Evolutionary conservation across 805 yeast genomes (phyloP).

Genomic region (Maudiozyma turicensis): DNA sequence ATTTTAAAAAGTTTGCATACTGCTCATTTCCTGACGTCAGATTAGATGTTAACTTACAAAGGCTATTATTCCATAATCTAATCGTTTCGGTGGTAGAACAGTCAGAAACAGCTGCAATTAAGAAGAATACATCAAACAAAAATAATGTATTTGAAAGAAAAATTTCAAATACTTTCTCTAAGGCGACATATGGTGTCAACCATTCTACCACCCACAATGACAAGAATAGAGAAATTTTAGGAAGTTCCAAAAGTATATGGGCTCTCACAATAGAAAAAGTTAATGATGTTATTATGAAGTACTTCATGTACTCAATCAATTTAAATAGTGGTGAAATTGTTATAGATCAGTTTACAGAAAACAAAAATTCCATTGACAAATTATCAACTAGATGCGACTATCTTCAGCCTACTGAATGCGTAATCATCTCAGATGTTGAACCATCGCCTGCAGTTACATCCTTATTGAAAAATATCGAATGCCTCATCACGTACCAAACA

Average conservation of each 20-base stretch:
- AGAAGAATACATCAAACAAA: conserved; percentile 40
- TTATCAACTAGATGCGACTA: conserved; percentile 67
- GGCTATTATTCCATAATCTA: conserved; percentile 59
- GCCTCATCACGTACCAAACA: neutral
- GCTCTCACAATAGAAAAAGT: conserved; percentile 13
- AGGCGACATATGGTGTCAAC: conserved; percentile 57
- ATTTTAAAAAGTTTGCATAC: conserved; percentile 59
- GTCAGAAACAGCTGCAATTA: conserved; percentile 68
- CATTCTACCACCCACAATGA: conserved; percentile 38
- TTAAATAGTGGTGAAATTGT: conserved; percentile 72
- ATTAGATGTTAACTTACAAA: conserved; percentile 64
- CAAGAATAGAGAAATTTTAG: conserved; percentile 25
- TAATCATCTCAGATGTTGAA: conserved; percentile 21
- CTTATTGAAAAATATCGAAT: conserved; percentile 12
- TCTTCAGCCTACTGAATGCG: conserved; percentile 67
- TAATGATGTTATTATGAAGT: conserved; percentile 13
- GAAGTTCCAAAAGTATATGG: conserved; percentile 26
- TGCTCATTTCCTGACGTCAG: conserved; percentile 77
- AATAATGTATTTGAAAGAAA: conserved; percentile 55
- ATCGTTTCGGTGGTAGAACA: conserved; percentile 87
- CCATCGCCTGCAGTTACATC: conserved; percentile 28
- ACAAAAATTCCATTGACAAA: conserved; percentile 39
- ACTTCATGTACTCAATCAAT: conserved; percentile 40
- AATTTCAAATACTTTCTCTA: conserved; percentile 64
- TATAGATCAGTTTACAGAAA: conserved; percentile 62